A percentile compares a stretch with the other conserved stretches of the same genome.
Evolutionary conservation across 306 rosid species (phyloP).

Genomic region (Quercus berberidifolia): DNA sequence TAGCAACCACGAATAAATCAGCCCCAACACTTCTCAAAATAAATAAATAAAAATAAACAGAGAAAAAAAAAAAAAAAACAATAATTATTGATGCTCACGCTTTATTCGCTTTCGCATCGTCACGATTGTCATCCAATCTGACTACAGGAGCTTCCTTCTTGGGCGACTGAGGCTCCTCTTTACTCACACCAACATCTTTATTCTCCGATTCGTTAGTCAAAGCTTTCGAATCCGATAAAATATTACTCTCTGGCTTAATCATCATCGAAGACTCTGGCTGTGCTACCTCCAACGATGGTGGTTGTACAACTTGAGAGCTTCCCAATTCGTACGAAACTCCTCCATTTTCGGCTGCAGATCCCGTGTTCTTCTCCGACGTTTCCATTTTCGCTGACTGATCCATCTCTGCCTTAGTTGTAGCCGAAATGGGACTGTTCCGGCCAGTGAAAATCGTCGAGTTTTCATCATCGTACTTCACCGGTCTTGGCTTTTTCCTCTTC

Average conservation of each 20-base stretch:
- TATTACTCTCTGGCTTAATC: conserved; percentile 44
- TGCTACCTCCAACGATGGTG: conserved; percentile 27
- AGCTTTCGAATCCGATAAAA: conserved; percentile 36
- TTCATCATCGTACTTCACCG: conserved; percentile 65
- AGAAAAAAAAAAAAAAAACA: neutral
- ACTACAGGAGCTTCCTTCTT: conserved; percentile 53
- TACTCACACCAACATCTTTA: conserved; percentile 42
- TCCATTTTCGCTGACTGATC: conserved; percentile 56
- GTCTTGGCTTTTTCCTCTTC: conserved; percentile 88
- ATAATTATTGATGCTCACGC: conserved; percentile 56
- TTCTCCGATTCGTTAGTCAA: conserved; percentile 45
- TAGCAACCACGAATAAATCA: conserved; percentile 16
- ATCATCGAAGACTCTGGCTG: conserved; percentile 26
- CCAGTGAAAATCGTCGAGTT: conserved; percentile 34
- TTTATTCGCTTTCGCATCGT: conserved; percentile 62
- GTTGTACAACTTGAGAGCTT: conserved; percentile 25
- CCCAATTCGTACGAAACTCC: conserved; percentile 20
- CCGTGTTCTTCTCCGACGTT: conserved; percentile 48
- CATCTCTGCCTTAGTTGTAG: conserved; percentile 31
- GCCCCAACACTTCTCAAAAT: conserved; percentile 15
- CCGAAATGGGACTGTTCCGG: conserved; percentile 52
- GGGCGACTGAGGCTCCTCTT: conserved; percentile 71
- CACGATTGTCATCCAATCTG: conserved; percentile 58
- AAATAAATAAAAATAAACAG: conserved; percentile 1
- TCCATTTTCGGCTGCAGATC: conserved; percentile 58